Percentiles rank a stretch among this genome's conserved stretches.
These are phyloP conservation scores for Trichoderma gracile DNA, from an alignment of 2,329 filamentous ascomycete species.

Conservation along the genomic window DNA sequence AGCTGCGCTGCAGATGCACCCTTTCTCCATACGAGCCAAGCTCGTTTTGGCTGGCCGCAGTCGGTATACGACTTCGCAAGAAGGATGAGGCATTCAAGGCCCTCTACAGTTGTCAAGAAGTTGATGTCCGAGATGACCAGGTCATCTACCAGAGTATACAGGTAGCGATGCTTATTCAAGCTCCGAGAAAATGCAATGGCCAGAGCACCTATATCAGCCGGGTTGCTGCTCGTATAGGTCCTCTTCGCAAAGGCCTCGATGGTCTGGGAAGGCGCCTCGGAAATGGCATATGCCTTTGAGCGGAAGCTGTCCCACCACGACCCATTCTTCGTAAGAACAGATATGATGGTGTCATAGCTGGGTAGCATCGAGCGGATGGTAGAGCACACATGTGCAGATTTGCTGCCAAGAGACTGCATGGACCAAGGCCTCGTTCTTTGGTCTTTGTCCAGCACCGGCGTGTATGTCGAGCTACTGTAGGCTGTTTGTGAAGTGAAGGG, in stretches of 20 bases:
- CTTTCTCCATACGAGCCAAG: slow-evolving; percentile 45
- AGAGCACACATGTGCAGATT: slow-evolving; percentile 22
- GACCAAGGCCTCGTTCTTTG: not conserved
- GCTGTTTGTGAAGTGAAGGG: not conserved
- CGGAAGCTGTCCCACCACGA: slow-evolving; percentile 46
- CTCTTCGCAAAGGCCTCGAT: slow-evolving; percentile 41
- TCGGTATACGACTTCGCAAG: slow-evolving; percentile 47
- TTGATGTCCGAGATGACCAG: slow-evolving; percentile 45
- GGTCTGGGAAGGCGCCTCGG: slow-evolving; percentile 33
- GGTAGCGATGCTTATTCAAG: slow-evolving; percentile 33
- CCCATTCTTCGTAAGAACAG: slow-evolving; percentile 34
- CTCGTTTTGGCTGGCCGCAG: slow-evolving; percentile 45
- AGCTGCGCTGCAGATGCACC: slow-evolving; percentile 46
- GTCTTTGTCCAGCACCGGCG: not conserved
- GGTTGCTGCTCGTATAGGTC: slow-evolving; percentile 40
- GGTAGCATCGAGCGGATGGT: slow-evolving; percentile 29
- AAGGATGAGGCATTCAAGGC: slow-evolving; percentile 46
- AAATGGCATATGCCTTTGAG: slow-evolving; percentile 43
- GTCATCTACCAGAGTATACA: slow-evolving; percentile 42
- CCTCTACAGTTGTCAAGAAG: slow-evolving; percentile 43
- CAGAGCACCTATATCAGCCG: slow-evolving; percentile 43
- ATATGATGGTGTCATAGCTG: slow-evolving; percentile 28
- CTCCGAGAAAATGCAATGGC: slow-evolving; percentile 41
- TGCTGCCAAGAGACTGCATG: not conserved
- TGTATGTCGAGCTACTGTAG: not conserved